Percentiles rank a stretch among this genome's conserved stretches.
Conservation (phyloP, 768 basidiomycete genomes). For the Amanita subjunquillea region DNA sequence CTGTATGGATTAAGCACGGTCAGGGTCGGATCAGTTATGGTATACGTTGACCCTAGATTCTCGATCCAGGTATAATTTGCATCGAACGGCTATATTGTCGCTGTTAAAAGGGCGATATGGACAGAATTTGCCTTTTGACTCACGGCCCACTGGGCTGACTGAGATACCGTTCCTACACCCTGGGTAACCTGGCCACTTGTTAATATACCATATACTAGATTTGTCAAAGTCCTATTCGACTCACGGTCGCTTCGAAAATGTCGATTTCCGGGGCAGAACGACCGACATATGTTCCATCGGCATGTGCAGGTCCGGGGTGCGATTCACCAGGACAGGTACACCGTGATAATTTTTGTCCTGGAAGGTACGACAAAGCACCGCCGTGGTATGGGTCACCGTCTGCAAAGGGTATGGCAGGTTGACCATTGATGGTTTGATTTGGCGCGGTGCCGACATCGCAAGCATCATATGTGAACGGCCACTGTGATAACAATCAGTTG, state of each 20-base stretch:
- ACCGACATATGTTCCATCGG: constrained; percentile 73
- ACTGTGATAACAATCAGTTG: constrained; percentile 24
- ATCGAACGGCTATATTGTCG: constrained; percentile 62
- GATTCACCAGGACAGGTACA: constrained; percentile 83
- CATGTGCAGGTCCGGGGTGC: constrained; percentile 78
- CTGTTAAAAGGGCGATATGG: constrained; percentile 2
- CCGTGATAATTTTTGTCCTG: constrained; percentile 77
- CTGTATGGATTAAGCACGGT: constrained; percentile 54
- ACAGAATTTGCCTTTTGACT: constrained; percentile 15
- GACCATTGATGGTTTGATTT: constrained; percentile 71
- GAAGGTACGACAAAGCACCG: constrained; percentile 67
- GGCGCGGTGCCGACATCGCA: constrained; percentile 90
- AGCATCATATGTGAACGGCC: constrained; percentile 76
- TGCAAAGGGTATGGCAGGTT: constrained; percentile 47
- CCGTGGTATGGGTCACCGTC: constrained; percentile 47
- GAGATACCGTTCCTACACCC: constrained; percentile 53
- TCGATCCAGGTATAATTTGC: constrained; percentile 62
- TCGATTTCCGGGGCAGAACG: constrained; percentile 87
- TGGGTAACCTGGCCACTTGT: constrained; percentile 18
- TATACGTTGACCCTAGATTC: constrained; percentile 24
- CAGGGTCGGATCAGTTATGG: constrained; percentile 41
- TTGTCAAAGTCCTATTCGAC: background rate
- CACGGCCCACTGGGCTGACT: constrained; percentile 77
- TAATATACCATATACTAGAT: background rate
- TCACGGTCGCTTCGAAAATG: constrained; percentile 75